These are phyloP conservation scores for Alternaria triticimaculans DNA, from an alignment of 2,329 filamentous ascomycete genomes.

Conservation along the genomic window DNA sequence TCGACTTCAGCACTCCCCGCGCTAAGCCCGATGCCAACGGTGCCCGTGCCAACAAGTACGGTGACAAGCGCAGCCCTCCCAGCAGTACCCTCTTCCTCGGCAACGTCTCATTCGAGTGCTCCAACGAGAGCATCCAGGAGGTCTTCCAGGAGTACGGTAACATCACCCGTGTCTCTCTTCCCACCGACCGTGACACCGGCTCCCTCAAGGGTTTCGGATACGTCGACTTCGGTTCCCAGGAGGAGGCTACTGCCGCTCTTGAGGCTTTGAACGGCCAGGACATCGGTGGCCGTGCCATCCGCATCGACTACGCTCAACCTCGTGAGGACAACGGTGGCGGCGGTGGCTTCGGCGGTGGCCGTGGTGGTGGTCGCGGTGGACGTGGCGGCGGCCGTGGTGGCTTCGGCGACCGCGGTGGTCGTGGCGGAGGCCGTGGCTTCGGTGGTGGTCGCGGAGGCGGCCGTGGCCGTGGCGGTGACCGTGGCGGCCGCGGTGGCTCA, in stretches of 20 bases:
- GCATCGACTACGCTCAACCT: slow-evolving; percentile 81
- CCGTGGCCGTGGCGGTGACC: slow-evolving; percentile 49
- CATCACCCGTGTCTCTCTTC: slow-evolving; percentile 82
- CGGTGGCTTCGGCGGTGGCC: slow-evolving; percentile 59
- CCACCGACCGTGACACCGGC: slow-evolving; percentile 84
- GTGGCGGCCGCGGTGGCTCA: slow-evolving; percentile 55
- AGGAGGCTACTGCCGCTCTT: slow-evolving; percentile 80
- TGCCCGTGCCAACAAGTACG: slow-evolving; percentile 71
- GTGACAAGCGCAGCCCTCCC: slow-evolving; percentile 79
- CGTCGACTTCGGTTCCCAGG: slow-evolving; percentile 79
- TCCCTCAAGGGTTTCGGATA: slow-evolving; percentile 93
- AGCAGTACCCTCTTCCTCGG: slow-evolving; percentile 90
- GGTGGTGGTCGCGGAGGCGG: slow-evolving; percentile 58
- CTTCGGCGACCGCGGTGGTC: slow-evolving; percentile 59
- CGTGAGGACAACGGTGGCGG: slow-evolving; percentile 66
- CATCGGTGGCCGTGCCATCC: slow-evolving; percentile 74
- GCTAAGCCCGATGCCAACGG: slow-evolving; percentile 58
- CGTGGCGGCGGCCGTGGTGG: slow-evolving; percentile 56
- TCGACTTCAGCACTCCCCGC: slow-evolving; percentile 77
- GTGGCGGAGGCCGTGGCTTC: slow-evolving; percentile 54
- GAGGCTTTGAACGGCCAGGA: slow-evolving; percentile 73
- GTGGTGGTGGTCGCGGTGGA: slow-evolving; percentile 53
- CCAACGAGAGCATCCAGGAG: slow-evolving; percentile 75
- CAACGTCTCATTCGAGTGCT: slow-evolving; percentile 84
- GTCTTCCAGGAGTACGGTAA: slow-evolving; percentile 75